Evolutionary conservation across 1,284 basidiomycete genomes (phyloP).

Genomic region (Rhodotorula sp.): DNA sequence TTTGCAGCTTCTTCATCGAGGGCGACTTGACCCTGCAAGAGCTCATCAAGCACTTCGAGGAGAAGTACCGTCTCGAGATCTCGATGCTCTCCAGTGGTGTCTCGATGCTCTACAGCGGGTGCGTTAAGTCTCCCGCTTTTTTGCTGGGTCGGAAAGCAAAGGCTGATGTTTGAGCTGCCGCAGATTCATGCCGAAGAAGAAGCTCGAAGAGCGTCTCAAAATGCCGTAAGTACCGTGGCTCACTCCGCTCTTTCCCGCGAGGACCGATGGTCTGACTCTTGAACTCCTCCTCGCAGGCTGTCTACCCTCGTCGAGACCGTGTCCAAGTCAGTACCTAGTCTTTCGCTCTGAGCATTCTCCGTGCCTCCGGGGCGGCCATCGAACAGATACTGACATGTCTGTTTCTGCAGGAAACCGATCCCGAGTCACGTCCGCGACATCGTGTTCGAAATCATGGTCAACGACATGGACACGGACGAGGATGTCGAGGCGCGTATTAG

Average conservation of each 20-base stretch:
- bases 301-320: conserved; percentile 88
- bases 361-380: background rate
- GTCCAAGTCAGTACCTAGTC: conserved; percentile 52
- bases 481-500: conserved; percentile 50
- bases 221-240: conserved; percentile 57
- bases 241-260: background rate
- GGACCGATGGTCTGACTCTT: background rate
- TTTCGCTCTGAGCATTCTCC: background rate
- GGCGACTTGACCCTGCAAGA: conserved; percentile 86
- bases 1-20: conserved; percentile 72
- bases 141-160: conserved; percentile 51
- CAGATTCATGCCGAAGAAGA: conserved; percentile 84
- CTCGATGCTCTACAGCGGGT: conserved; percentile 12
- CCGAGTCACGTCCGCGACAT: conserved; percentile 55
- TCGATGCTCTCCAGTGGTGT: conserved; percentile 7
- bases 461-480: conserved; percentile 77
- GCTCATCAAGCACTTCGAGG: conserved; percentile 80
- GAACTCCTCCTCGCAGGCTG: conserved; percentile 55
- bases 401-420: conserved; percentile 70
- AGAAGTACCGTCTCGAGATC: conserved; percentile 6
- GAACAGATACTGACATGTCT: background rate
- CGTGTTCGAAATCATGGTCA: conserved; percentile 83
- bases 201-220: conserved; percentile 80
- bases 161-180: conserved; percentile 99
- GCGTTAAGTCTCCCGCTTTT: background rate